These are phyloP conservation scores for Rhododendron simsii DNA, from an alignment of 148 eudicot genomes.

Conservation along the genomic window DNA sequence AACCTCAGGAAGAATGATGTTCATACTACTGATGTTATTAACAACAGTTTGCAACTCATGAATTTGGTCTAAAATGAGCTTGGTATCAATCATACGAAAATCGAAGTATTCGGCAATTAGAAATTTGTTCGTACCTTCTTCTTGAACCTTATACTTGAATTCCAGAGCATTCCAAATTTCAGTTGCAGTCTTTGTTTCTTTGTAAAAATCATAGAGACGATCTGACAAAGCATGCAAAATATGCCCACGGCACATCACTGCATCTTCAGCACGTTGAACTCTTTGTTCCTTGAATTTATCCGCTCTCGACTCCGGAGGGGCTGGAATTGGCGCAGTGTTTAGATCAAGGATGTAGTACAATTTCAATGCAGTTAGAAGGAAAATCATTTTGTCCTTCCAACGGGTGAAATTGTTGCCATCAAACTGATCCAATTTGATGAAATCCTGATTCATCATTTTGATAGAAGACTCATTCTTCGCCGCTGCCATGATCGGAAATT, in stretches of 20 bases:
- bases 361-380: neutral
- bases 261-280: neutral
- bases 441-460: no score
- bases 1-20: neutral
- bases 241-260: no score
- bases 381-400: neutral
- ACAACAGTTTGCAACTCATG: neutral
- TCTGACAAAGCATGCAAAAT: neutral
- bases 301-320: neutral
- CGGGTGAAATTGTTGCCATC: fast-evolving
- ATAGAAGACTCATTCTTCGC: no score
- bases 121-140: neutral
- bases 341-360: neutral
- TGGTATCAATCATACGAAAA: neutral
- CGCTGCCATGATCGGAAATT: no score
- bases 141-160: neutral
- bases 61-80: neutral
- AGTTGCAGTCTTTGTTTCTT: neutral
- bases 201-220: neutral
- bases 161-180: neutral
- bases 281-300: neutral
- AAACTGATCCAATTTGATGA: no score
- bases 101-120: neutral
- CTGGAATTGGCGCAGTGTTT: neutral
- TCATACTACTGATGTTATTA: neutral